phyloP scores from a whole-genome alignment of 768 basidiomycete genomes.

The Kwoniella mangroviensis region DNA sequence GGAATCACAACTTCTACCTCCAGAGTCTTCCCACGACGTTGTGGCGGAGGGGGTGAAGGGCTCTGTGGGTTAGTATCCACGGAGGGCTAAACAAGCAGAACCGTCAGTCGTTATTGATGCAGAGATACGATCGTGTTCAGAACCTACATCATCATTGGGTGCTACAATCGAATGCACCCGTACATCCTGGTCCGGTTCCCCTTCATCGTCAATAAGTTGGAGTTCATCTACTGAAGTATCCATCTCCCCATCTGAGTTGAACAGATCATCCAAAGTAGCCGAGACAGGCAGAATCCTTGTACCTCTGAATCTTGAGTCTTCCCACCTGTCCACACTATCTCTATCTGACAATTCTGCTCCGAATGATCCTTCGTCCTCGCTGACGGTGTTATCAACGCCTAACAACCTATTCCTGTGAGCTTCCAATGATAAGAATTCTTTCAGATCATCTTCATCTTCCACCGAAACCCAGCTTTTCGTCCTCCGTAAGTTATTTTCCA shows the following conservation, averaged over 20 bases:
- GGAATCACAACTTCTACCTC: slow-evolving; percentile 27
- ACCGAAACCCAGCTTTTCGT: slow-evolving; percentile 28
- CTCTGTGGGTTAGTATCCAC: not conserved
- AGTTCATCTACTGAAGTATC: slow-evolving; percentile 19
- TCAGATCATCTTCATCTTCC: slow-evolving; percentile 43
- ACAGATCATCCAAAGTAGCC: slow-evolving; percentile 18
- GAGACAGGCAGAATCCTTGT: slow-evolving; percentile 12
- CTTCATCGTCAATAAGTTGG: not conserved
- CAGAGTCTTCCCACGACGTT: not conserved
- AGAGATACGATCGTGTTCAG: not conserved
- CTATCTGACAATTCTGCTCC: not conserved
- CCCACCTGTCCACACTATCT: not conserved
- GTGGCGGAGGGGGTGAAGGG: not conserved
- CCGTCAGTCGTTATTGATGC: not conserved
- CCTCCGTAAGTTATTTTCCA: not conserved
- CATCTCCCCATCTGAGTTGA: slow-evolving; percentile 22
- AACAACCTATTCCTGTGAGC: slow-evolving; percentile 13
- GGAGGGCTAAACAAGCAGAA: too few species aligned
- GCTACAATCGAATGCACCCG: not conserved
- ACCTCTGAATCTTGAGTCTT: slow-evolving; percentile 11
- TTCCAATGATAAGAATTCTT: slow-evolving; percentile 38
- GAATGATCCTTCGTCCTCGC: not conserved
- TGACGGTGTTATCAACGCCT: slow-evolving; percentile 4
- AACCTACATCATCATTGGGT: not conserved
- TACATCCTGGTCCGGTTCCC: not conserved